Evolutionary conservation across 495 filamentous ascomycete species (phyloP), one percentile per base, ranked within the genome.

Genomic region (Astrothelium subdiscretum): DNA sequence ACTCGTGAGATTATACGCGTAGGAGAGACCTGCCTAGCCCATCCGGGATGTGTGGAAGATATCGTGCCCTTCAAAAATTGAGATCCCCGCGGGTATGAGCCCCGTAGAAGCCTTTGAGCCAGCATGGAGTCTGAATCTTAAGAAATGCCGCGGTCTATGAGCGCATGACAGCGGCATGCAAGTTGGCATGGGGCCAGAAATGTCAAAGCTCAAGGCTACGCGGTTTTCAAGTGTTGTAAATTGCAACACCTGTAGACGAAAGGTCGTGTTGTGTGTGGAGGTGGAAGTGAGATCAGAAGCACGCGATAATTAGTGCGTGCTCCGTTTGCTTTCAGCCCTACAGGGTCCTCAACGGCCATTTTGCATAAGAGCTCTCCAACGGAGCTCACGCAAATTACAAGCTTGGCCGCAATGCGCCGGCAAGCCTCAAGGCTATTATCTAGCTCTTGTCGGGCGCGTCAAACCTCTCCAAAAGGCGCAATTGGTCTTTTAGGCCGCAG

Each of bases 1-100:
- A 73, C 68, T 12, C 71, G 65, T 48, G 58, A 13, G 15, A 11
- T 8, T 27, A 26, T 54, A 15, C 8, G 48, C 8, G 48, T 20
- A 1, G 8, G 6, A 8, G 48, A 29, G 22, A 8, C 4, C 0
- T 12, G 10, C 29, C 11, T 54, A 10, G 6, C 22, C 6, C 24
- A 27, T 26, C 26, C 0, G 3, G 24, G 10, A 11, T 35, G 58
- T 18, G 58, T 8, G 22, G 29, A 2, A 27, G 26, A 12, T 6
- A 15, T 62, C 27, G 59, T 2, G 31, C 15, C 2, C 31, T 44
- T 57, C 35, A 29, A 13, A 6, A 5, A 20, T 8, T 29, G 5
- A 26, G 24, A 1, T 29, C 22, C 4, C 24, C 15, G 1, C 12
- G 57, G 20, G 35, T 12, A 59, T 13, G 31, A 35, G 31, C 27